These are phyloP conservation scores for Capillidium rhysosporum DNA, from an alignment of 371 early-diverging fungal species.

Conservation along the genomic window DNA sequence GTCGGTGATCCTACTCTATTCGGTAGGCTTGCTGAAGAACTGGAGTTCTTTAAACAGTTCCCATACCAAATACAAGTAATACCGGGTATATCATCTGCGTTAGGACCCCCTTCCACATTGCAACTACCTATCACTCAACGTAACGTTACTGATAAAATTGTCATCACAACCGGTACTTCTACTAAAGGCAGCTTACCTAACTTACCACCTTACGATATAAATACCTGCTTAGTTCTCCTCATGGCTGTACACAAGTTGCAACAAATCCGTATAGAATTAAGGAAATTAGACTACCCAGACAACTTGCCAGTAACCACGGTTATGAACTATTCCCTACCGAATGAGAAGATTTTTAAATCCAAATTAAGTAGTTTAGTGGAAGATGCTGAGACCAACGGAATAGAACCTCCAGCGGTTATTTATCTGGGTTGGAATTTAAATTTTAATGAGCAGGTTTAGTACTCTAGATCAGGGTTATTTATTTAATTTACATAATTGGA, in stretches of 20 bases:
- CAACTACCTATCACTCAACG: constrained; percentile 60
- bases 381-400: too few species aligned
- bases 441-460: too few species aligned
- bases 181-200: constrained; percentile 52
- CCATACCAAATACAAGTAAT: constrained; percentile 42
- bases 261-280: constrained; percentile 30
- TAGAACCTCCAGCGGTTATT: too few species aligned
- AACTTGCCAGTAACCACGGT: constrained; percentile 39
- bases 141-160: constrained; percentile 55
- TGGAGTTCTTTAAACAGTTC: constrained; percentile 40
- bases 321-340: constrained; percentile 40
- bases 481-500: too few species aligned
- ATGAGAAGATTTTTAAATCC: constrained; percentile 33
- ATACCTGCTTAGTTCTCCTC: constrained; percentile 54
- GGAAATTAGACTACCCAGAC: constrained; percentile 30
- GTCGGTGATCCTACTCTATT: constrained; percentile 80
- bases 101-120: constrained; percentile 49
- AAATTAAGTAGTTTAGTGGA: constrained; percentile 23
- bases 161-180: constrained; percentile 57
- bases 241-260: constrained; percentile 61
- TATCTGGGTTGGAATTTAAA: too few species aligned
- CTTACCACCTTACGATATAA: constrained; percentile 33
- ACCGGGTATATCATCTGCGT: constrained; percentile 60
- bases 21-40: constrained; percentile 84
- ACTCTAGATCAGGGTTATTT: too few species aligned